Base-by-base conservation (phyloP, 202 grass and related monocot species). In the Cymbopogon flexuosus region DNA sequence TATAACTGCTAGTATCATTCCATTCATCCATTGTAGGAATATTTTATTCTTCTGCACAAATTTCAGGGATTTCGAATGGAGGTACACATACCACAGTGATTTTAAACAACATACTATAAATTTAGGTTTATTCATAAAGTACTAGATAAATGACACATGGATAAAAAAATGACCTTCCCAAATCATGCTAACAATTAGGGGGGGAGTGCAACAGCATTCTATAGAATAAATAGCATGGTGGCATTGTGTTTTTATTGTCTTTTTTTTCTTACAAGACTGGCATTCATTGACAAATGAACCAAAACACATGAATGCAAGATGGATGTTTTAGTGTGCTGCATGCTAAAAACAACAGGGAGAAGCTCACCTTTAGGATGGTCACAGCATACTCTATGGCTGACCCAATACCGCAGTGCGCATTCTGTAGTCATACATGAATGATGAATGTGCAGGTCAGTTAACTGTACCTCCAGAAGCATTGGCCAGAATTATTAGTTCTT, bases 141-240 rank as follows among this genome's bases (percentile, higher is more conserved):
- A 51, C 39, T 23, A 82, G 54, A 87, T 63, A 15, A 31, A 54
- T 18, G 12, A 43, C 59, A 73, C 24, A 45, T 79, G 27, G 65
- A 62, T 45, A 43, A 70, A 8, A 40, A 40, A 13, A 13, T 45
- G 36, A 42, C 21, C 16, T 12, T 71, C 19, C 21, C 47, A 31
- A 23, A 76, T 41, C 36, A 58, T 54, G 29, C n/a, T 81, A 24
- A 75, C 12, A 62, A 33, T 69, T 61, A 49, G 27, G 40, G 12
- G 5, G 22, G 13, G 46, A 34, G 1, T 23, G 49, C 4, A 16
- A 63, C 59, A 65, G 6, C 5, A 41, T 51, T 10, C 7, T 35
- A 19, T 3, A 10, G 33, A 1, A 30, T 15, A 66, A n/a, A 30
- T 31, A 75, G 18, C 51, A 5, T 27, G 34, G 15, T 43, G 33